Conservation (phyloP, 495 filamentous ascomycete genomes). For the Xylaria acuta region DNA sequence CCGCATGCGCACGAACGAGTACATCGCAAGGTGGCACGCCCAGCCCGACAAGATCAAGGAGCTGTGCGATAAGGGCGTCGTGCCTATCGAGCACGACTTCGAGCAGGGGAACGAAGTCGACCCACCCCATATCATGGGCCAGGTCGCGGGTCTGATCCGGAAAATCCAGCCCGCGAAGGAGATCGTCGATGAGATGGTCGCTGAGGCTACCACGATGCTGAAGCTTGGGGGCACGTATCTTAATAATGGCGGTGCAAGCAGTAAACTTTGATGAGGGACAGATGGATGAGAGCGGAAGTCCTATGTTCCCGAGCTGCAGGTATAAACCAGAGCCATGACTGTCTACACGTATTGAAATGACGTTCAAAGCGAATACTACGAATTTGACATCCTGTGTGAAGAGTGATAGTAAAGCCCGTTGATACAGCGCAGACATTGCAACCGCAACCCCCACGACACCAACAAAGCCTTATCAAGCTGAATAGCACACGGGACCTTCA, state of each 20-base stretch:
- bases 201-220: conserved; percentile 74
- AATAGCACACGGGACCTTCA: not conserved
- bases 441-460: too few relatives aligned
- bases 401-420: not conserved
- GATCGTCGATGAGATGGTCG: conserved; percentile 89
- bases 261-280: conserved; percentile 47
- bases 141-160: conserved; percentile 78
- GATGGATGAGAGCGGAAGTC: not conserved
- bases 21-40: conserved; percentile 77
- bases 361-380: not conserved
- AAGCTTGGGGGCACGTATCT: conserved; percentile 61
- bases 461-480: not conserved
- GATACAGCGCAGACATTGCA: not conserved
- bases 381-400: not conserved
- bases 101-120: conserved; percentile 77
- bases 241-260: conserved; percentile 39
- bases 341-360: not conserved
- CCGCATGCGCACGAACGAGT: conserved; percentile 81
- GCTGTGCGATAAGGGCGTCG: conserved; percentile 74
- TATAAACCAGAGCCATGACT: not conserved
- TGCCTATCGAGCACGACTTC: conserved; percentile 81
- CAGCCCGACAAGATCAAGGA: conserved; percentile 72
- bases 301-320: not conserved
- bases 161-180: conserved; percentile 78
- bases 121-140: conserved; percentile 89